Percentiles rank a stretch among this genome's conserved stretches.
Evolutionary conservation across 306 rosid species (phyloP).

Genomic region (Astragalus membranaceus): DNA sequence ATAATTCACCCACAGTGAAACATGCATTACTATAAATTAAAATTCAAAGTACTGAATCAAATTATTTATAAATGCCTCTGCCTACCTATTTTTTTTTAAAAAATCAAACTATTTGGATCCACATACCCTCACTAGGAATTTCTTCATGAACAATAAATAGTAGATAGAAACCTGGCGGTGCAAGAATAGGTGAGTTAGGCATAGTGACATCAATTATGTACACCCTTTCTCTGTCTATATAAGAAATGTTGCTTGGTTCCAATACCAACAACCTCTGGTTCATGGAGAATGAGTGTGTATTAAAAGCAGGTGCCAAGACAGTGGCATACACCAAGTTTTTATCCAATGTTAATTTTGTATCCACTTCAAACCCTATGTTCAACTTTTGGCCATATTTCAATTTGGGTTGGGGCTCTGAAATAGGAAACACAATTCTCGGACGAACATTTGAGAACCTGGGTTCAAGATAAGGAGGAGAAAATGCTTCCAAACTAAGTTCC

Average conservation of each 20-base stretch:
- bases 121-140: constrained; percentile 64
- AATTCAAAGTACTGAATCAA: too few relatives aligned
- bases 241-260: not conserved
- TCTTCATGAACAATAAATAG: constrained; percentile 52
- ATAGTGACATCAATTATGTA: constrained; percentile 30
- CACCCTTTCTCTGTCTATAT: not conserved
- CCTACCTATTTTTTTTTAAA: too few relatives aligned
- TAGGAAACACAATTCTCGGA: constrained; percentile 22
- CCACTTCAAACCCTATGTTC: constrained; percentile 5
- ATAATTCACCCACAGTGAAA: too few relatives aligned
- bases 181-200: constrained; percentile 45
- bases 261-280: constrained; percentile 54
- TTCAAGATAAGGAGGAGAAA: constrained; percentile 43
- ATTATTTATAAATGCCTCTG: too few relatives aligned
- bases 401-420: constrained; percentile 9
- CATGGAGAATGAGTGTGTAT: constrained; percentile 1
- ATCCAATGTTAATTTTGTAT: not conserved
- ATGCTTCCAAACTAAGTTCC: constrained; percentile 39
- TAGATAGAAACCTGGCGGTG: constrained; percentile 69
- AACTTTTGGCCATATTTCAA: constrained; percentile 20
- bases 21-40: too few relatives aligned
- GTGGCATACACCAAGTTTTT: constrained; percentile 31
- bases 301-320: constrained; percentile 57
- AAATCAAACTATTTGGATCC: constrained; percentile 53
- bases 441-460: not conserved